Evolutionary conservation across 257 asterid species (phyloP).

Genomic region (Solanum clarkiae): DNA sequence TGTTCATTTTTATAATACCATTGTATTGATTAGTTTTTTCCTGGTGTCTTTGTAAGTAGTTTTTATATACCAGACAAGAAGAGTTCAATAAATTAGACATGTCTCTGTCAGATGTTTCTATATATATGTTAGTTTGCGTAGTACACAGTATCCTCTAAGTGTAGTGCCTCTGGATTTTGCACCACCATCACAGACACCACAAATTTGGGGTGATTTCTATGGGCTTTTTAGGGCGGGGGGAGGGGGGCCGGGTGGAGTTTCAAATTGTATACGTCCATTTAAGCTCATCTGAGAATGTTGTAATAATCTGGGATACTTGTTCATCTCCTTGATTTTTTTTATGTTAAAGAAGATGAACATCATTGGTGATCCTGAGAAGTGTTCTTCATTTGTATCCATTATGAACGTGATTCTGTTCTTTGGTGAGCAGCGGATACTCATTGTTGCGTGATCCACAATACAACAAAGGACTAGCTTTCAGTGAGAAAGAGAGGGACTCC

Average conservation of each 20-base stretch:
- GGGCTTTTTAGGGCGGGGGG: no score
- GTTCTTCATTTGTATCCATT: background rate
- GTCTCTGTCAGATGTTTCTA: background rate
- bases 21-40: background rate
- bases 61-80: background rate
- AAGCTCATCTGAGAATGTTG: background rate
- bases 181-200: background rate
- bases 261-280: background rate
- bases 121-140: background rate
- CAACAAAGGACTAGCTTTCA: conserved; percentile 94
- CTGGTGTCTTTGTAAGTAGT: background rate
- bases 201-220: background rate
- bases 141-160: no score
- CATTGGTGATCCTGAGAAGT: background rate
- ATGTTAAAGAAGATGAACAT: background rate
- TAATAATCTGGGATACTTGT: background rate
- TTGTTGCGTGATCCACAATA: conserved; percentile 96
- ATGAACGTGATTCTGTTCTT: background rate
- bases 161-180: no score
- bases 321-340: background rate
- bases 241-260: background rate
- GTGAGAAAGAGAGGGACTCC: conserved; percentile 87
- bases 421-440: conserved; percentile 69
- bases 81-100: background rate
- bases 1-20: background rate